Evolutionary conservation across 2,329 filamentous ascomycete genomes (phyloP).

Genomic region (Monosporascus cannonballus): DNA sequence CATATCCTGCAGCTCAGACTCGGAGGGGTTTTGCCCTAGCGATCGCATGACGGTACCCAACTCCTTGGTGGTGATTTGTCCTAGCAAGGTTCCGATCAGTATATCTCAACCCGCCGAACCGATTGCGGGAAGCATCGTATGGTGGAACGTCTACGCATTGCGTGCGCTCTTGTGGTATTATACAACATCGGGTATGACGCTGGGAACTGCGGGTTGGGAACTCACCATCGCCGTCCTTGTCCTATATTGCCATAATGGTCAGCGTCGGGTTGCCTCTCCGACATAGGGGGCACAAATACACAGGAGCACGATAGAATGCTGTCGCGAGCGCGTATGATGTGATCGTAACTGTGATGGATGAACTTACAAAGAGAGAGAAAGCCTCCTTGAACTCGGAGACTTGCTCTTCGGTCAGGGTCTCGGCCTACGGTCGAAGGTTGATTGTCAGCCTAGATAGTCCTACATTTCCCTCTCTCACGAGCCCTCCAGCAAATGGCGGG

Average conservation of each 20-base stretch:
- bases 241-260: slow-evolving; percentile 41
- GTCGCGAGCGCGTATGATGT: too few relatives aligned
- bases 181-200: background rate
- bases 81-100: slow-evolving; percentile 35
- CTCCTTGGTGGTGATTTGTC: slow-evolving; percentile 89
- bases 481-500: slow-evolving; percentile 16
- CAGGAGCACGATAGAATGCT: too few relatives aligned
- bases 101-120: background rate
- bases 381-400: slow-evolving; percentile 99
- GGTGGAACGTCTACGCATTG: background rate
- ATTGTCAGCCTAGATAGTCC: slow-evolving; percentile 14
- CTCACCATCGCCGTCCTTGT: slow-evolving; percentile 89
- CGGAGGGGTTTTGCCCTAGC: slow-evolving; percentile 81
- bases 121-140: background rate
- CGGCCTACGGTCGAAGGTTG: slow-evolving; percentile 56
- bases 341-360: slow-evolving; percentile 1
- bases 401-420: slow-evolving; percentile 98
- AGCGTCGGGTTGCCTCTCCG: background rate
- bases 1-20: slow-evolving; percentile 88
- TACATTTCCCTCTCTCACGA: slow-evolving; percentile 7
- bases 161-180: background rate
- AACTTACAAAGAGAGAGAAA: slow-evolving; percentile 97
- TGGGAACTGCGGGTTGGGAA: slow-evolving; percentile 4
- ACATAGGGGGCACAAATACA: too few relatives aligned
- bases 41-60: slow-evolving; percentile 87